Evolutionary conservation across 805 yeast genomes (phyloP).

Genomic region (Yamadazyma takamatsuzukensis): DNA sequence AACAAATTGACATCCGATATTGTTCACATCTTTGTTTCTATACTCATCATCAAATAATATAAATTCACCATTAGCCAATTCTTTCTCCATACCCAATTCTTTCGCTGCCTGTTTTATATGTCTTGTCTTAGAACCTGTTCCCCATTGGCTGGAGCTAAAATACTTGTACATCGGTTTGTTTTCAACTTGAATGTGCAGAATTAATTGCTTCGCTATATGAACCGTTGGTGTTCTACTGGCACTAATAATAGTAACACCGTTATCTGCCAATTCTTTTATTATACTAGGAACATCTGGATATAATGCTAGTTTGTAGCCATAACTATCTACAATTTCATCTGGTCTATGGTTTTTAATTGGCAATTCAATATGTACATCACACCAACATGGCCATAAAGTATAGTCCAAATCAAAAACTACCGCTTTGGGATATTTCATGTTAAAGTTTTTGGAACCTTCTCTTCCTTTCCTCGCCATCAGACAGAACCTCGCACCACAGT

Average conservation of each 20-base stretch:
- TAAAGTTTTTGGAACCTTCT: background rate
- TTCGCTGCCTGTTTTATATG: conserved; percentile 52
- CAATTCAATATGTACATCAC: conserved; percentile 65
- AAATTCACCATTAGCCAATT: conserved; percentile 39
- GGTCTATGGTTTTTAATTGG: conserved; percentile 45
- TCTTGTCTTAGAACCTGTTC: conserved; percentile 55
- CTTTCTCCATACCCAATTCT: conserved; percentile 43
- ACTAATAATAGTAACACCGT: conserved; percentile 52
- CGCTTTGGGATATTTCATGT: conserved; percentile 21
- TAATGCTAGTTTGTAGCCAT: conserved; percentile 54
- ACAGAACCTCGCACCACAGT: no score
- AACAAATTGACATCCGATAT: conserved; percentile 66
- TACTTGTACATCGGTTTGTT: conserved; percentile 48
- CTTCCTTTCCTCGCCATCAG: no score
- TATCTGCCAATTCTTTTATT: conserved; percentile 45
- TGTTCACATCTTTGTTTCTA: conserved; percentile 72
- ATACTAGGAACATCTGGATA: conserved; percentile 69
- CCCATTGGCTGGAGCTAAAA: conserved; percentile 67
- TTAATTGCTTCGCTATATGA: conserved; percentile 62
- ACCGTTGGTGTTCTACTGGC: conserved; percentile 85
- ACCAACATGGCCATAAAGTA: conserved; percentile 83
- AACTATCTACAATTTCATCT: conserved; percentile 44
- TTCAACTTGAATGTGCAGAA: conserved; percentile 50
- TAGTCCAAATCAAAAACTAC: conserved; percentile 75
- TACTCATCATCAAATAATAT: conserved; percentile 74